Evolutionary conservation across 2,329 filamentous ascomycete species (phyloP).

Genomic region (Zymoseptoria crescenta): DNA sequence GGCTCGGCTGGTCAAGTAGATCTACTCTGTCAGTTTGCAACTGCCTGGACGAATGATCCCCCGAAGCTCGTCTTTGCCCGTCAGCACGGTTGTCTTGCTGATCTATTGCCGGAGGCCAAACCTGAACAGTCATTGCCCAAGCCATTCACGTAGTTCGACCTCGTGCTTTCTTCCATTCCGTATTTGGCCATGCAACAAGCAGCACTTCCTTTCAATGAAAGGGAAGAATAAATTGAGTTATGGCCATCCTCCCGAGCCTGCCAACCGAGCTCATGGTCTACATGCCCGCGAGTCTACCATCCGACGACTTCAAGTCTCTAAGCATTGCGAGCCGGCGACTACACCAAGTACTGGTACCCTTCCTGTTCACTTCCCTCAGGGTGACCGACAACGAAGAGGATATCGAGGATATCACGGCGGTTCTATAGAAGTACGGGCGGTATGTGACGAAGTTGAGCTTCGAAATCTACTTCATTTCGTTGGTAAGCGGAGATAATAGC

Average conservation of each 20-base stretch:
- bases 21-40: no score
- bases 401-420: neutral
- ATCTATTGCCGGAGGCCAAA: no score
- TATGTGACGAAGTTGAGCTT: neutral
- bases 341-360: neutral
- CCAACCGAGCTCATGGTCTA: neutral
- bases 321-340: neutral
- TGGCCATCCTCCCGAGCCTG: neutral
- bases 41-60: no score
- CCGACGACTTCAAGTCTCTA: neutral
- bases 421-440: neutral
- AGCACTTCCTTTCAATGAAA: no score
- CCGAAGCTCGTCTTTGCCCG: no score
- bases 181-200: no score
- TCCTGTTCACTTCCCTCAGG: neutral
- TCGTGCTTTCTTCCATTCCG: no score
- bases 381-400: neutral
- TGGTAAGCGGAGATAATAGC: neutral
- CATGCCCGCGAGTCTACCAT: neutral
- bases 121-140: no score
- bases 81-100: no score
- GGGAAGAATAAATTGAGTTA: no score
- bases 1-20: no score
- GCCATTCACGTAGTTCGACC: no score
- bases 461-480: neutral